Conservation (phyloP, 768 basidiomycete species). For the Lactarius trivialis region DNA sequence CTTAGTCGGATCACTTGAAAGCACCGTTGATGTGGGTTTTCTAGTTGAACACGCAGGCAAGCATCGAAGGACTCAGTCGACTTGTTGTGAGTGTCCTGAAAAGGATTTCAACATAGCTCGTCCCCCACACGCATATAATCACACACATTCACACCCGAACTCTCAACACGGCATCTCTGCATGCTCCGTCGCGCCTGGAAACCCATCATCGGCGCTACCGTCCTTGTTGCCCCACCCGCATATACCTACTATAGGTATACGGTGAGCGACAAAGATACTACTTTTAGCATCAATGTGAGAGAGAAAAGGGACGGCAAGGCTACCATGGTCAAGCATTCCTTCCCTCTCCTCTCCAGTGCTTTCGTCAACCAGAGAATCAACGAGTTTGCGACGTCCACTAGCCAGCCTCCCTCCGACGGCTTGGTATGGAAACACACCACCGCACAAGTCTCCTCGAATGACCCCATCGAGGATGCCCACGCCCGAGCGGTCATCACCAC, state of each 20-base stretch:
- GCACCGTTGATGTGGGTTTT: constrained; percentile 1
- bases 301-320: constrained; percentile 55
- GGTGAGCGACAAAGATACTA: constrained; percentile 28
- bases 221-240: constrained; percentile 49
- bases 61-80: not conserved
- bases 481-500: constrained; percentile 61
- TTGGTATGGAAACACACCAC: constrained; percentile 72
- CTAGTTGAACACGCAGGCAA: constrained; percentile 5
- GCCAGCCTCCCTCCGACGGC: constrained; percentile 44
- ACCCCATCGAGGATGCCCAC: constrained; percentile 87
- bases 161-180: constrained; percentile 6
- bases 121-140: not conserved
- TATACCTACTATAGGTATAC: constrained; percentile 51
- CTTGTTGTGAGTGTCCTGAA: not conserved
- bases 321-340: constrained; percentile 43
- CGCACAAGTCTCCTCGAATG: constrained; percentile 76
- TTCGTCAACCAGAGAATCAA: constrained; percentile 52
- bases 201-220: constrained; percentile 49
- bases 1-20: constrained; percentile 16
- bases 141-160: not conserved
- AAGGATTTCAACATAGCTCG: not conserved
- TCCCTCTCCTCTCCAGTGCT: constrained; percentile 51
- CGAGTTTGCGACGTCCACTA: constrained; percentile 44
- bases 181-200: constrained; percentile 70
- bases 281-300: constrained; percentile 55